These are phyloP conservation scores for Veloboletus limbatus DNA, from an alignment of 1,284 basidiomycete species.

Conservation along the genomic window DNA sequence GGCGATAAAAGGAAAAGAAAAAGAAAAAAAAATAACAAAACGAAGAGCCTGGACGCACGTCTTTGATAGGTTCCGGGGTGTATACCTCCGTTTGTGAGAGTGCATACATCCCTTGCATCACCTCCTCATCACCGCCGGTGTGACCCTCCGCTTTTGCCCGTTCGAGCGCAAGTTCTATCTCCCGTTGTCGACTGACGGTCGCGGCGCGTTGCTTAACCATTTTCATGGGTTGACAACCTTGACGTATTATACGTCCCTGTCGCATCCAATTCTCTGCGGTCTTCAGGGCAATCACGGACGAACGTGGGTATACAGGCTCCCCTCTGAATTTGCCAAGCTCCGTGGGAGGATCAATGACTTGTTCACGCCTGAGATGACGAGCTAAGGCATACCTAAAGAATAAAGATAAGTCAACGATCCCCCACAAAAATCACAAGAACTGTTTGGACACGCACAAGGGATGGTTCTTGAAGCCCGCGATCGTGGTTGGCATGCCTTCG, in stretches of 20 bases:
- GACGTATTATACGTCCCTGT: conserved; percentile 71
- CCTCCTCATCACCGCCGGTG: conserved; percentile 48
- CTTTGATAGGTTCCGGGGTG: conserved; percentile 72
- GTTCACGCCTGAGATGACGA: conserved; percentile 85
- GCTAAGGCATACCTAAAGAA: conserved; percentile 77
- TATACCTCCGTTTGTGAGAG: conserved; percentile 85
- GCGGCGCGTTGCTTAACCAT: conserved; percentile 84
- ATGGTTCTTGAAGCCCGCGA: conserved; percentile 95
- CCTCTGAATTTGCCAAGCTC: conserved; percentile 92
- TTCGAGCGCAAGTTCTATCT: conserved; percentile 71
- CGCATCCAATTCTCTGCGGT: conserved; percentile 96
- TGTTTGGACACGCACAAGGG: conserved; percentile 70
- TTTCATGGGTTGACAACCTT: conserved; percentile 85
- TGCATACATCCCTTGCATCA: conserved; percentile 87
- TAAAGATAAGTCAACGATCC: conserved; percentile 9
- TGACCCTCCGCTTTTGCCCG: conserved; percentile 38
- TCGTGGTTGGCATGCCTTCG: conserved; percentile 93
- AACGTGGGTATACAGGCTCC: conserved; percentile 88
- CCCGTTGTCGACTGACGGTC: conserved; percentile 80
- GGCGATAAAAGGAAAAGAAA: not conserved
- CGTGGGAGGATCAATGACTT: conserved; percentile 82
- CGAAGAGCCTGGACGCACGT: conserved; percentile 59
- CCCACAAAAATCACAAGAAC: conserved; percentile 1
- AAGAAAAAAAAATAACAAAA: conserved; percentile 7
- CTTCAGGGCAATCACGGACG: conserved; percentile 80